These are phyloP conservation scores for Saxophila tyrrhenica DNA, from an alignment of 495 filamentous ascomycete genomes.

Conservation along the genomic window DNA sequence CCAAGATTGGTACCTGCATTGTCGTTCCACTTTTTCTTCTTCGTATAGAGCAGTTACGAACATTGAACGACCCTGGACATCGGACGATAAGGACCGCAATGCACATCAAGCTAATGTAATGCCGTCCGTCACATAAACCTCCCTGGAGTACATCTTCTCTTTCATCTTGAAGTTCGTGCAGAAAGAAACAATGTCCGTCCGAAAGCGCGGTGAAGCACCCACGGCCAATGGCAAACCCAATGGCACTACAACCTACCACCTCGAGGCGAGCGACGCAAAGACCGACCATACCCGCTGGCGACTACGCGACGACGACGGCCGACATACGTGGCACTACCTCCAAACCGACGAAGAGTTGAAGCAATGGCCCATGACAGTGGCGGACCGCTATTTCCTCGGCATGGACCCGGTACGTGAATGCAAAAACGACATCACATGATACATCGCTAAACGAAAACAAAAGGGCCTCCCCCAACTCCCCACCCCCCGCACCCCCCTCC, in stretches of 20 bases:
- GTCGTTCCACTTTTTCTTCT: background rate
- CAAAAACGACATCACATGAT: background rate
- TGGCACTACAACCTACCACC: background rate
- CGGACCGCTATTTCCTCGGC: constrained; percentile 77
- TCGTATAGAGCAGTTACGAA: background rate
- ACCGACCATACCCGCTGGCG: constrained; percentile 82
- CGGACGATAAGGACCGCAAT: no score
- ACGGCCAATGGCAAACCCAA: background rate
- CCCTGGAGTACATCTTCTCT: no score
- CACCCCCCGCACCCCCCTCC: constrained; percentile 58
- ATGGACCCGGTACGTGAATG: constrained; percentile 45
- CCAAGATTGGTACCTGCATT: background rate
- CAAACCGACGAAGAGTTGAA: constrained; percentile 61
- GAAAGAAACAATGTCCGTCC: constrained; percentile 15
- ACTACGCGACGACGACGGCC: constrained; percentile 65
- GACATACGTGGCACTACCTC: constrained; percentile 91
- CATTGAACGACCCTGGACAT: no score
- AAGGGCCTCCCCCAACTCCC: constrained; percentile 45
- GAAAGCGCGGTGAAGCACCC: constrained; percentile 12
- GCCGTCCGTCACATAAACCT: no score
- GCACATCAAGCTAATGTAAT: no score
- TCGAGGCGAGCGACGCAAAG: constrained; percentile 10
- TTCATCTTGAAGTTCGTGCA: no score
- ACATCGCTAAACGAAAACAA: background rate
- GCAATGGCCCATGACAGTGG: constrained; percentile 71